Evolutionary conservation across 805 yeast genomes (phyloP).

Genomic region (Vanderwaltozyma yarrowii): DNA sequence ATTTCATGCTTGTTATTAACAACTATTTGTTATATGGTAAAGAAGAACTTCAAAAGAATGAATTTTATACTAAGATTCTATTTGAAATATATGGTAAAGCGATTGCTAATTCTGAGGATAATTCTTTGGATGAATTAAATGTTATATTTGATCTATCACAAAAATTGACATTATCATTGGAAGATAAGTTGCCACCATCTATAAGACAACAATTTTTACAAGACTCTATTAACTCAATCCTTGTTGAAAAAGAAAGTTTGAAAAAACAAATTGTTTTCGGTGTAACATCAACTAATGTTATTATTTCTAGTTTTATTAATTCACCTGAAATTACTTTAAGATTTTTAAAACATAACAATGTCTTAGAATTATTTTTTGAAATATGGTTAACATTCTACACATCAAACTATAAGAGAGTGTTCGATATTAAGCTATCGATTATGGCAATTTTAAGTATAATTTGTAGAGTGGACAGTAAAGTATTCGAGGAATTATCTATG

Average conservation of each 20-base stretch:
- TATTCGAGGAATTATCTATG: constrained; percentile 27
- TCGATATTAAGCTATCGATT: constrained; percentile 66
- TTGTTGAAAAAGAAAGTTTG: constrained; percentile 16
- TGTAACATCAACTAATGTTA: constrained; percentile 37
- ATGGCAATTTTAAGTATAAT: constrained; percentile 54
- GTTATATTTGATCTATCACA: constrained; percentile 56
- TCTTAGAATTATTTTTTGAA: constrained; percentile 42
- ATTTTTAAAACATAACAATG: constrained; percentile 33
- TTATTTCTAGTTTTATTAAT: constrained; percentile 54
- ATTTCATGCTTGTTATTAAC: constrained; percentile 60
- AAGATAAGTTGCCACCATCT: constrained; percentile 33
- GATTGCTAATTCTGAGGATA: constrained; percentile 32
- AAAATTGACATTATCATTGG: constrained; percentile 50
- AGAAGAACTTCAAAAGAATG: constrained; percentile 38
- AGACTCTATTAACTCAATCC: constrained; percentile 31
- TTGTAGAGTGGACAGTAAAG: constrained; percentile 13
- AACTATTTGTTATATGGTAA: constrained; percentile 59
- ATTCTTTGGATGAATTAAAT: constrained; percentile 46
- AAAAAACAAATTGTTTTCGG: constrained; percentile 25
- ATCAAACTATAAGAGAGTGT: constrained; percentile 54
- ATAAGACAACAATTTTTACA: constrained; percentile 39
- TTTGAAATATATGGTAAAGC: constrained; percentile 40
- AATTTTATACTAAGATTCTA: constrained; percentile 39
- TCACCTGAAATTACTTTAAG: constrained; percentile 46
- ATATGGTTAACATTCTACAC: constrained; percentile 29